Evolutionary conservation across 2,329 filamentous ascomycete species (phyloP).

Genomic region (Helotiales sp.): DNA sequence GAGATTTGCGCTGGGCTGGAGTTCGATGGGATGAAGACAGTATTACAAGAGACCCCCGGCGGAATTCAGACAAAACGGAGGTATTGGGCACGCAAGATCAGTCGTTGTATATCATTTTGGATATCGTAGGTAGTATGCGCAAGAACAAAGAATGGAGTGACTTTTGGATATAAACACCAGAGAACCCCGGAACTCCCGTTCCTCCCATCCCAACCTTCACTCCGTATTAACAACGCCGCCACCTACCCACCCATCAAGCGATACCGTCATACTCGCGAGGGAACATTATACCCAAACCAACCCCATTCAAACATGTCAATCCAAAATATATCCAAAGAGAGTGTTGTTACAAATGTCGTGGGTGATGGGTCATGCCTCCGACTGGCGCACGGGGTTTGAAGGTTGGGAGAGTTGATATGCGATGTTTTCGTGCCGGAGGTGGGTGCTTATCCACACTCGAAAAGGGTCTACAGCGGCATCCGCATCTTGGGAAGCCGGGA

Average conservation of each 20-base stretch:
- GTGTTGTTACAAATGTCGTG: not conserved
- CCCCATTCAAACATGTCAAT: not conserved
- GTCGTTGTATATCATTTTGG: not conserved
- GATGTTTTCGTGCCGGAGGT: slow-evolving; percentile 23
- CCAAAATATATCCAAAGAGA: not conserved
- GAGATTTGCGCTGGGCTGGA: too few species aligned
- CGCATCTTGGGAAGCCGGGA: not conserved
- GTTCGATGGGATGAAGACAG: not conserved
- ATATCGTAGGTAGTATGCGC: not conserved
- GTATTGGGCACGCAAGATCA: not conserved
- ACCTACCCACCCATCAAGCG: not conserved
- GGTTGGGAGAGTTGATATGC: slow-evolving; percentile 21
- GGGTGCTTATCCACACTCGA: slow-evolving; percentile 12
- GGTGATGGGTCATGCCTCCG: not conserved
- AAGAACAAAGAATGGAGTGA: slow-evolving; percentile 1
- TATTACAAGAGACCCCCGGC: too few species aligned
- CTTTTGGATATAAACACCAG: not conserved
- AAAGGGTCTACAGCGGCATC: not conserved
- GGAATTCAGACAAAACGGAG: not conserved
- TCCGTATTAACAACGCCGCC: slow-evolving; percentile 4
- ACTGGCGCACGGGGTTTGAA: not conserved
- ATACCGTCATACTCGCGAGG: not conserved
- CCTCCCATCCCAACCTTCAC: not conserved
- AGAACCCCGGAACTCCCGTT: not conserved
- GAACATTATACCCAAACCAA: not conserved